phyloP scores from a whole-genome alignment of 257 asterid species.

The Nicotiana paniculata region DNA sequence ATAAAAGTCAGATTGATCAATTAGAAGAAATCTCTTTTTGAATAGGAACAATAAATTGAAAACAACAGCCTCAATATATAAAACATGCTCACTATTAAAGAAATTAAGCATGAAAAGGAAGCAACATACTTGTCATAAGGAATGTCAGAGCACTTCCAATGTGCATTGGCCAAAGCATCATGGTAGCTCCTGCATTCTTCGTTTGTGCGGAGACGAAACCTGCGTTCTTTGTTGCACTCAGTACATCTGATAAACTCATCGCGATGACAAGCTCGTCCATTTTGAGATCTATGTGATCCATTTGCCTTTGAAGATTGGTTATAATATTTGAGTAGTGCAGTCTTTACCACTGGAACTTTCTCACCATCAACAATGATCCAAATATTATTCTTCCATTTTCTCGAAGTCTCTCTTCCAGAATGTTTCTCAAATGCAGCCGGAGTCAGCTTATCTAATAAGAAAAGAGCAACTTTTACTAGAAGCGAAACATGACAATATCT shows the following conservation, averaged over 20 bases:
- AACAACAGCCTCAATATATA: not conserved
- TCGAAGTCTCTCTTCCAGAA: conserved; percentile 43
- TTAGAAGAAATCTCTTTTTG: not conserved
- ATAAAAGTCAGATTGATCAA: not conserved
- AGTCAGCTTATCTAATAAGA: conserved; percentile 34
- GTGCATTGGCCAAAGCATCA: conserved; percentile 28
- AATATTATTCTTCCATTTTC: conserved; percentile 51
- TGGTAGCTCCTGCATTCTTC: conserved; percentile 45
- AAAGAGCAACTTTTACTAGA: not conserved
- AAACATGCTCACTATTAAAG: not conserved
- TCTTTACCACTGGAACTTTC: conserved; percentile 42
- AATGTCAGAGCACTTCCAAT: conserved; percentile 42
- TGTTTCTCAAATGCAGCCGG: conserved; percentile 56
- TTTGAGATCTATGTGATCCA: conserved; percentile 29
- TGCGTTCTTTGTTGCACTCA: conserved; percentile 30
- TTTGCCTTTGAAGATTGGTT: conserved; percentile 30
- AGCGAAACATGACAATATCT: not conserved
- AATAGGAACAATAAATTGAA: not conserved
- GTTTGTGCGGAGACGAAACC: conserved; percentile 36
- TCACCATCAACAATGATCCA: conserved; percentile 44
- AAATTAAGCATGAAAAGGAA: not conserved
- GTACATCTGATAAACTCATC: conserved; percentile 44
- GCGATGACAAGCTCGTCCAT: conserved; percentile 26
- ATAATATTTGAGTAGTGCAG: conserved; percentile 40
- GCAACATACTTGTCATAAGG: conserved; percentile 35